These are phyloP conservation scores for Moniliophthora roreri DNA, from an alignment of 1,284 basidiomycete genomes.

Conservation along the genomic window DNA sequence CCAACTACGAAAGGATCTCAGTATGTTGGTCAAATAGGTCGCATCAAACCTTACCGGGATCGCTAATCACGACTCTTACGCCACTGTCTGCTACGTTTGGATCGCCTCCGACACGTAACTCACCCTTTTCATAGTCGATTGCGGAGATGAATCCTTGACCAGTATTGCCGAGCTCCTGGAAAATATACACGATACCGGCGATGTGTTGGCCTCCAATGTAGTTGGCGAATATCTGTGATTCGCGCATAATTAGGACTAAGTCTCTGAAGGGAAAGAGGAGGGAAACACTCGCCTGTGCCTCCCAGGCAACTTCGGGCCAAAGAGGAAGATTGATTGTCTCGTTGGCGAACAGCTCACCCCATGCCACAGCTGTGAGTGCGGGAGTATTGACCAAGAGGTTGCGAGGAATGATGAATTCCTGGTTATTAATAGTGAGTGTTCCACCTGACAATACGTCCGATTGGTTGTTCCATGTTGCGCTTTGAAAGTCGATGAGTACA, in stretches of 20 bases:
- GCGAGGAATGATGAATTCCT: conserved; percentile 16
- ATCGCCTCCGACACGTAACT: conserved; percentile 16
- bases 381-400: conserved; percentile 21
- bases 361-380: conserved; percentile 19
- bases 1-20: conserved; percentile 9
- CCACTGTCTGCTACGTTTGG: conserved; percentile 14
- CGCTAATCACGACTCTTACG: conserved; percentile 17
- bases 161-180: conserved; percentile 17
- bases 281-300: conserved; percentile 12
- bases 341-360: conserved; percentile 18
- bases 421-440: conserved; percentile 15
- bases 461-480: conserved; percentile 17
- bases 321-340: conserved; percentile 17
- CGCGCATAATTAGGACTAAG: neutral
- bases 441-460: conserved; percentile 20
- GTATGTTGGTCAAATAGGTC: neutral
- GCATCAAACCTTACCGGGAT: conserved; percentile 12
- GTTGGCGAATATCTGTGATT: conserved; percentile 16
- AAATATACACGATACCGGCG: conserved; percentile 18
- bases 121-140: conserved; percentile 21
- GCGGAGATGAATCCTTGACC: conserved; percentile 18
- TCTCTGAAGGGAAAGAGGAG: neutral
- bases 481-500: neutral
- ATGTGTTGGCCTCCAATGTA: conserved; percentile 17
- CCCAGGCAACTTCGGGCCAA: conserved; percentile 20